These are phyloP conservation scores for Rosa rugosa DNA, from an alignment of 306 rosid genomes.

Conservation along the genomic window DNA sequence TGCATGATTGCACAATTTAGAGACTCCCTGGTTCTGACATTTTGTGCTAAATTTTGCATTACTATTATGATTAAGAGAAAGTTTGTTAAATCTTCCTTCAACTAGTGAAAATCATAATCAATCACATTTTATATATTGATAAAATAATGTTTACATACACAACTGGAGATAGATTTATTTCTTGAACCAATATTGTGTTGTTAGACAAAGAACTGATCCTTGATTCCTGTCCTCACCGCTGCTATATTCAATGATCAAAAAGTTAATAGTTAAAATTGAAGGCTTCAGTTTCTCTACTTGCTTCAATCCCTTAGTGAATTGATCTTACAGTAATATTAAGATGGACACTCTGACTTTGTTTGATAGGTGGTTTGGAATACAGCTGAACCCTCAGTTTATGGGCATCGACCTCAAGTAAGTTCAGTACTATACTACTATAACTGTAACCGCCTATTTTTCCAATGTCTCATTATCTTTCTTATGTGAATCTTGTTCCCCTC, in stretches of 20 bases:
- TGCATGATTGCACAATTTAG: not conserved
- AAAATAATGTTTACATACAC: not conserved
- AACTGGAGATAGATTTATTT: not conserved
- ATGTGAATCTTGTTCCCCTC: not conserved
- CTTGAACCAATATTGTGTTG: not conserved
- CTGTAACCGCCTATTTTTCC: not conserved
- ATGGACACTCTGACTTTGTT: constrained; percentile 26
- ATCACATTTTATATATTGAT: not conserved
- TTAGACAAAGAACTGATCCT: not conserved
- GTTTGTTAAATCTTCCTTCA: not conserved
- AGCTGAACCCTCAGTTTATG: constrained; percentile 89
- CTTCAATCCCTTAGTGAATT: constrained; percentile 24
- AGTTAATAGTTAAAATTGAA: not conserved
- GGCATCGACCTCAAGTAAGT: constrained; percentile 97
- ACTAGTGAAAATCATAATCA: not conserved
- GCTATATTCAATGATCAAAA: not conserved
- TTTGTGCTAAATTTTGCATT: not conserved
- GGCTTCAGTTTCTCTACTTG: constrained; percentile 7
- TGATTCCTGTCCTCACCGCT: not conserved
- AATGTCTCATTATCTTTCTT: not conserved
- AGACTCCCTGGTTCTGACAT: not conserved
- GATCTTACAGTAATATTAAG: constrained; percentile 21
- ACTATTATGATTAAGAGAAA: not conserved
- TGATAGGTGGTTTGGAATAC: constrained; percentile 94
- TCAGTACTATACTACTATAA: not conserved